Conservation (phyloP, 345 rosid genomes). For the Arabidopsis arenosa region DNA sequence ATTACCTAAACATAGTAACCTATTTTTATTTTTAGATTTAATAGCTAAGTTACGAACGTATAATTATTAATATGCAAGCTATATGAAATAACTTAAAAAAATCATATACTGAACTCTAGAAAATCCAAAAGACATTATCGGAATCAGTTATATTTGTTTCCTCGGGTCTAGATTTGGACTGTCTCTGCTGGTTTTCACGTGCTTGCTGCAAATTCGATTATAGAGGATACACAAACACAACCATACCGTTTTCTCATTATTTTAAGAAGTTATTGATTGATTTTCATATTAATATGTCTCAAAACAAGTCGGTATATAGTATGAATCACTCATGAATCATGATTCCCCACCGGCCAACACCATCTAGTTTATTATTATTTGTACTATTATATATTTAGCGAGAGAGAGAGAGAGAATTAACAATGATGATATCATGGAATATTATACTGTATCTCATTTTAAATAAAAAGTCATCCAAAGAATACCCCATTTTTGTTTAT, state of each 20-base stretch:
- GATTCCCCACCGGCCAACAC: conserved; percentile 10
- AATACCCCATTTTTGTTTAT: background rate
- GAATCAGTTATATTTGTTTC: conserved; percentile 6
- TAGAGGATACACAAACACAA: background rate
- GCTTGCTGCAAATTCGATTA: conserved; percentile 1
- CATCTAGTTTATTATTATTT: background rate
- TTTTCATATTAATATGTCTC: conserved; percentile 10
- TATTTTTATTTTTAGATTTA: background rate
- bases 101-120: background rate
- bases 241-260: background rate
- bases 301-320: background rate
- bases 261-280: background rate
- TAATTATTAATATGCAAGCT: background rate
- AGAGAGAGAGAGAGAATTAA: background rate
- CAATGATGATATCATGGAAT: background rate
- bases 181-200: conserved; percentile 17
- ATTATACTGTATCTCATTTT: background rate
- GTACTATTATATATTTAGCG: no score
- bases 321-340: background rate
- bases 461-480: background rate
- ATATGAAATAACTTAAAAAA: background rate
- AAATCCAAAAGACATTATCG: conserved; percentile 4
- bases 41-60: background rate
- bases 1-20: background rate
- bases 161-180: background rate